Base-by-base conservation (phyloP, 192 early-diverging fungal genomes). In the Dissophora globulifera region DNA sequence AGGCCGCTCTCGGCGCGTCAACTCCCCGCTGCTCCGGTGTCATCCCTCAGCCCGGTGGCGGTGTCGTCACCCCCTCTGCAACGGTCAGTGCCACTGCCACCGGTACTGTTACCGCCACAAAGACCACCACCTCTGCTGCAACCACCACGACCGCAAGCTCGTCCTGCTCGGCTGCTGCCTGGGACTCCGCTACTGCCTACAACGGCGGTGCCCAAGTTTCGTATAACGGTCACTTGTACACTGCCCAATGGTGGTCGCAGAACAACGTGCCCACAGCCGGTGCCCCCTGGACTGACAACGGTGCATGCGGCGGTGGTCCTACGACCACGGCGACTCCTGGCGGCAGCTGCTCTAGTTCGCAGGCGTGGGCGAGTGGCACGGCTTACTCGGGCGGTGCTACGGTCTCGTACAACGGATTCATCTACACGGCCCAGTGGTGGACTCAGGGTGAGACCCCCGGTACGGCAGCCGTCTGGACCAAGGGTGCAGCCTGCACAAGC, bases 341-440 rank as follows among this genome's bases (percentile, higher is more conserved):
- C 46, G 69, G 74, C 2, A 20, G 22, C 60, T 81, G 83, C 68
- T 6, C 68, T 52, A 52, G 75, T 38, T 29, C 67, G 12, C 13
- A 33, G 7, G 63, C 76, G 19, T 82, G 54, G 55, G 52, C 56
- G 27, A 25, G 63, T 38, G 13, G 56, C 17, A 61, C 69, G 46
- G 27, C 69, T n/a, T 85, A 85, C 53, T 56, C 54, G 13, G 69
- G 74, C 19, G 78, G 74, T 19, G 26, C 62, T 38, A 50, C 78
- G 65, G 83, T 82, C 29, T 67, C 74, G 26, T 78, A 65, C 64
- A 54, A 58, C 22, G 79, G 79, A 13, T 59, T 52, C 23, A 23
- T 80, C 27, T 84, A 70, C 56, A 62, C 47, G 23, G 81, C 80
- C 41, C 63, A 78, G 52, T 82, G 75, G 72, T 84, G 81, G 81